phyloP scores from a whole-genome alignment of 257 asterid species.

The Misopates orontium region DNA sequence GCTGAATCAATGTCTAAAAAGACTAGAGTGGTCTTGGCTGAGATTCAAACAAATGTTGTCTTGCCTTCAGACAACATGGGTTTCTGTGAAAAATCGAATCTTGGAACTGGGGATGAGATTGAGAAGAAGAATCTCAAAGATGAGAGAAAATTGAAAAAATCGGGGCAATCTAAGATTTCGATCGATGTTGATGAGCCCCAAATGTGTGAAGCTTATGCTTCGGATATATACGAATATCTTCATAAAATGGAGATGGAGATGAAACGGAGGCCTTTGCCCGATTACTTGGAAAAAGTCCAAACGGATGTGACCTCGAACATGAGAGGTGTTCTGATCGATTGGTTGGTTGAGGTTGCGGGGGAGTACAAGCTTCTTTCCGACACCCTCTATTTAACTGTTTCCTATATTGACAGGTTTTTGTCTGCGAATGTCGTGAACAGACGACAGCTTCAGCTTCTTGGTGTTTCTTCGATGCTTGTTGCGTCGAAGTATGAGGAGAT shows the following conservation, averaged over 20 bases:
- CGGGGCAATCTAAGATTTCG: constrained; percentile 11
- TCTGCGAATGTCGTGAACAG: constrained; percentile 49
- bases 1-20: constrained; percentile 45
- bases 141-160: constrained; percentile 36
- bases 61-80: constrained; percentile 12
- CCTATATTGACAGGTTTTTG: constrained; percentile 69
- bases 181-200: constrained; percentile 55
- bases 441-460: constrained; percentile 86
- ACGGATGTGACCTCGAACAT: constrained; percentile 53
- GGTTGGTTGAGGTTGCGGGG: constrained; percentile 52
- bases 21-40: constrained; percentile 80
- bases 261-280: constrained; percentile 51
- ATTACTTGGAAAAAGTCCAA: constrained; percentile 63
- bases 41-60: constrained; percentile 58
- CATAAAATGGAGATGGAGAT: constrained; percentile 58
- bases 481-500: constrained; percentile 98
- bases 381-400: constrained; percentile 65
- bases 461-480: constrained; percentile 94
- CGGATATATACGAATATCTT: constrained; percentile 83
- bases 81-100: neutral
- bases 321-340: constrained; percentile 51
- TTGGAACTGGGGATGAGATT: too few relatives aligned
- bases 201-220: constrained; percentile 69
- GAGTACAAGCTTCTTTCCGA: constrained; percentile 41
- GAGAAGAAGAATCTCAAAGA: too few relatives aligned